A percentile compares a stretch with the other conserved stretches of the same genome.
Evolutionary conservation across 2,329 filamentous ascomycete genomes (phyloP).

Genomic region (Paecilomyces sp.): DNA sequence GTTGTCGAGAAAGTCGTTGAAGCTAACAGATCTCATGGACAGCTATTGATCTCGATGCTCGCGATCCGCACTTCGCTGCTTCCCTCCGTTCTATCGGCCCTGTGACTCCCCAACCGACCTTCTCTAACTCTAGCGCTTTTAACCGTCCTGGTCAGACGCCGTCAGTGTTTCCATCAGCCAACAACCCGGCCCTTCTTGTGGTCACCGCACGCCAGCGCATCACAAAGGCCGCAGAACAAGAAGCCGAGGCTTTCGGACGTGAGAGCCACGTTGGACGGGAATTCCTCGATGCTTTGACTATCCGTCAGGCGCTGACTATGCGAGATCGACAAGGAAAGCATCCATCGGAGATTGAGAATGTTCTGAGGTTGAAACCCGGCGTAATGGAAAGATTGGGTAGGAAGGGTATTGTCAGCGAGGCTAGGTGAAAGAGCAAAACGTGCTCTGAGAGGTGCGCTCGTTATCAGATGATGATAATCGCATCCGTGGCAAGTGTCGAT

Average conservation of each 20-base stretch:
- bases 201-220: slow-evolving; percentile 47
- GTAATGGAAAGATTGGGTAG: slow-evolving; percentile 33
- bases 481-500: neutral
- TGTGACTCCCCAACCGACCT: slow-evolving; percentile 51
- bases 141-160: slow-evolving; percentile 19
- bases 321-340: slow-evolving; percentile 35
- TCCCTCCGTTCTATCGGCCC: slow-evolving; percentile 64
- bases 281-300: slow-evolving; percentile 44
- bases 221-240: slow-evolving; percentile 46
- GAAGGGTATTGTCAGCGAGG: slow-evolving; percentile 25
- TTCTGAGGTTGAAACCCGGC: slow-evolving; percentile 37
- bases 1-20: neutral
- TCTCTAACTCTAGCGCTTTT: slow-evolving; percentile 49
- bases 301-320: slow-evolving; percentile 43
- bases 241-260: slow-evolving; percentile 44
- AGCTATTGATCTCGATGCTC: slow-evolving; percentile 55
- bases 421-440: slow-evolving; percentile 4
- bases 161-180: slow-evolving; percentile 27
- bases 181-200: slow-evolving; percentile 50
- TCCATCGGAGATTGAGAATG: slow-evolving; percentile 35
- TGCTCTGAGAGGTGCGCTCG: neutral
- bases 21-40: slow-evolving; percentile 1
- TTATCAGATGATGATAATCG: neutral
- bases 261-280: slow-evolving; percentile 32
- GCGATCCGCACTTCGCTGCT: slow-evolving; percentile 63